Evolutionary conservation across 768 basidiomycete genomes (phyloP).

Genomic region (Paxillus ammoniavirescens): DNA sequence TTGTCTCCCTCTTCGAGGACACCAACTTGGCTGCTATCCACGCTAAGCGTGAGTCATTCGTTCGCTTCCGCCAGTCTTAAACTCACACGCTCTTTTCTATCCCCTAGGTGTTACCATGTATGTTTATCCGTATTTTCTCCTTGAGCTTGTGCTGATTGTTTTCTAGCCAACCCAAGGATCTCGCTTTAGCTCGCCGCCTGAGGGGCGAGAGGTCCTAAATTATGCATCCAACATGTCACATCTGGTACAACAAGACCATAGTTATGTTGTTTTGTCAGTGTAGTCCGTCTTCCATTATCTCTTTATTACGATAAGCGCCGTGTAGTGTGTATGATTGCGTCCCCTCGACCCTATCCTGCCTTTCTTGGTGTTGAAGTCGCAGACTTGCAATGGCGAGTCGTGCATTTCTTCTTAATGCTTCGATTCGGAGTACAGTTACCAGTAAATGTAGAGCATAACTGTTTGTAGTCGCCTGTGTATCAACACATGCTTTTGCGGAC

Average conservation of each 20-base stretch:
- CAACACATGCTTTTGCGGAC: slow-evolving; percentile 21
- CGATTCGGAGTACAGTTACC: background rate
- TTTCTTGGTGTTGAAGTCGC: slow-evolving; percentile 12
- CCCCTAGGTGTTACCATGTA: slow-evolving; percentile 55
- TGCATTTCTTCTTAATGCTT: background rate
- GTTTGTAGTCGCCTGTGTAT: slow-evolving; percentile 28
- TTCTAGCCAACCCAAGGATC: slow-evolving; percentile 81
- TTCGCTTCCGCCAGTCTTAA: background rate
- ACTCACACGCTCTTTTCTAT: slow-evolving; percentile 11
- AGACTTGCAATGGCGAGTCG: background rate
- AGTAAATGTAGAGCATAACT: slow-evolving; percentile 21
- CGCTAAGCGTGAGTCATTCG: slow-evolving; percentile 60
- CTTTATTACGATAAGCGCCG: slow-evolving; percentile 25
- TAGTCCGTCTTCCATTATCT: slow-evolving; percentile 14
- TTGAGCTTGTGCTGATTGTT: slow-evolving; percentile 17
- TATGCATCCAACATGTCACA: background rate
- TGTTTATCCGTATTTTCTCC: slow-evolving; percentile 17
- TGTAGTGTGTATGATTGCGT: slow-evolving; percentile 31
- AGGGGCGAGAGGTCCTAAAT: slow-evolving; percentile 79
- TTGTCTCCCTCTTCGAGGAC: slow-evolving; percentile 84
- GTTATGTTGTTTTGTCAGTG: slow-evolving; percentile 6
- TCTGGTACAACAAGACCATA: background rate
- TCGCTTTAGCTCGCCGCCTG: slow-evolving; percentile 82
- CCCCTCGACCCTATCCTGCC: slow-evolving; percentile 1
- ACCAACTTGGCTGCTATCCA: slow-evolving; percentile 92